Evolutionary conservation across 1,284 basidiomycete species (phyloP).

Genomic region (Hemileia vastatrix): DNA sequence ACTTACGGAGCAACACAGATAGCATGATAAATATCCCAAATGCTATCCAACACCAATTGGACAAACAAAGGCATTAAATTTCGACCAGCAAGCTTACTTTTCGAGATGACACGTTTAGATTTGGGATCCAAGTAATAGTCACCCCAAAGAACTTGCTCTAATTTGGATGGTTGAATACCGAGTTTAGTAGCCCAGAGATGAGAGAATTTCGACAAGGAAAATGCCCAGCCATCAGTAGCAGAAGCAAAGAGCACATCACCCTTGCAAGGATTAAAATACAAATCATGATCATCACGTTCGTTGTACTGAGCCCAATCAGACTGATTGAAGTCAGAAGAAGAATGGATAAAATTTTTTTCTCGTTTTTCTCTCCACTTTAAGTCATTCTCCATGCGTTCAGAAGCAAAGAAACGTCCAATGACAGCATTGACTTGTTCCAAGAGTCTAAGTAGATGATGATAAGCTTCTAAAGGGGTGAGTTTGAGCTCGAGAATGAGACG

Average conservation of each 20-base stretch:
- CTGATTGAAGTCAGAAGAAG: constrained; percentile 62
- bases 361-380: constrained; percentile 83
- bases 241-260: constrained; percentile 97
- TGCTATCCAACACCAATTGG: constrained; percentile 92
- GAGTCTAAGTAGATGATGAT: constrained; percentile 82
- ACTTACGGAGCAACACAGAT: constrained; percentile 75
- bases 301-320: constrained; percentile 58
- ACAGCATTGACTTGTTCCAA: constrained; percentile 98
- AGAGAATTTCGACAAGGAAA: constrained; percentile 86
- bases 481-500: constrained; percentile 89
- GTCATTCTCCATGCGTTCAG: constrained; percentile 96
- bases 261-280: constrained; percentile 91
- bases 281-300: constrained; percentile 92
- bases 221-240: constrained; percentile 96
- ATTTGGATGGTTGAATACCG: constrained; percentile 76
- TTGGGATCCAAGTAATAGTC: constrained; percentile 97
- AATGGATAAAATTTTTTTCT: constrained; percentile 68
- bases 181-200: constrained; percentile 85
- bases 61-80: constrained; percentile 93
- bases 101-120: constrained; percentile 80
- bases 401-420: constrained; percentile 91
- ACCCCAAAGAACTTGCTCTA: constrained; percentile 87
- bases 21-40: constrained; percentile 93
- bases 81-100: constrained; percentile 64
- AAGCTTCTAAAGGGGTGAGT: constrained; percentile 80